A percentile compares a stretch with the other conserved stretches of the same genome.
Conservation (phyloP, 2,329 filamentous ascomycete species). For the Aspergillus terreus region DNA sequence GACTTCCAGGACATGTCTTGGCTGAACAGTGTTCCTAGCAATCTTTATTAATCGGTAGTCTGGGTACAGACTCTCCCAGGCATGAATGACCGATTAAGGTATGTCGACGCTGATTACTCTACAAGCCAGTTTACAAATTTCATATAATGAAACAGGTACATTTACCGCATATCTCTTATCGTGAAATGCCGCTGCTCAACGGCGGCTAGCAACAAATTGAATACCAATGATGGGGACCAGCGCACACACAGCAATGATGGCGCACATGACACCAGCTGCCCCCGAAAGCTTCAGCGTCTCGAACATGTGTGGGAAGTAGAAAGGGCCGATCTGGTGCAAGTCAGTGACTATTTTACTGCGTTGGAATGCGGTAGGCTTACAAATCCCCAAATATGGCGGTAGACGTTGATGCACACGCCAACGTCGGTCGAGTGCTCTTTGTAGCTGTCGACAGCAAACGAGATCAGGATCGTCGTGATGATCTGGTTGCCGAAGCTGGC, state of each 20-base stretch:
- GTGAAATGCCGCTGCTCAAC: background rate
- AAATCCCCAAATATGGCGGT: constrained; percentile 54
- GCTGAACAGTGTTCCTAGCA: constrained; percentile 31
- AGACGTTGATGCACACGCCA: constrained; percentile 57
- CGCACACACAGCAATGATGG: constrained; percentile 32
- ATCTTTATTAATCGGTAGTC: constrained; percentile 17
- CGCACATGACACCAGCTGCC: constrained; percentile 35
- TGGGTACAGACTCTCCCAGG: background rate
- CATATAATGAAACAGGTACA: background rate
- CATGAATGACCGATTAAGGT: background rate
- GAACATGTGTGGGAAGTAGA: constrained; percentile 40
- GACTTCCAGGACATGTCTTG: constrained; percentile 35
- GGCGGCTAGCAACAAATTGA: constrained; percentile 20
- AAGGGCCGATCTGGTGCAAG: constrained; percentile 19
- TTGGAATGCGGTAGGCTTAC: constrained; percentile 28
- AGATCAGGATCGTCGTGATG: constrained; percentile 58
- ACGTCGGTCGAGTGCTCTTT: constrained; percentile 51
- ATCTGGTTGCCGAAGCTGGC: constrained; percentile 57
- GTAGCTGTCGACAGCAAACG: constrained; percentile 59
- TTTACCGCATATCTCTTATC: background rate
- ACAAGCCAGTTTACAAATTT: background rate
- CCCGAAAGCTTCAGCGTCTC: constrained; percentile 28
- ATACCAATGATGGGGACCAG: constrained; percentile 29
- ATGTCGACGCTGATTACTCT: background rate
- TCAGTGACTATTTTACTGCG: background rate